A percentile compares a stretch with the other conserved stretches of the same genome.
phyloP scores from a whole-genome alignment of 31 red algal species.

The Asparagopsis taxiformis region DNA sequence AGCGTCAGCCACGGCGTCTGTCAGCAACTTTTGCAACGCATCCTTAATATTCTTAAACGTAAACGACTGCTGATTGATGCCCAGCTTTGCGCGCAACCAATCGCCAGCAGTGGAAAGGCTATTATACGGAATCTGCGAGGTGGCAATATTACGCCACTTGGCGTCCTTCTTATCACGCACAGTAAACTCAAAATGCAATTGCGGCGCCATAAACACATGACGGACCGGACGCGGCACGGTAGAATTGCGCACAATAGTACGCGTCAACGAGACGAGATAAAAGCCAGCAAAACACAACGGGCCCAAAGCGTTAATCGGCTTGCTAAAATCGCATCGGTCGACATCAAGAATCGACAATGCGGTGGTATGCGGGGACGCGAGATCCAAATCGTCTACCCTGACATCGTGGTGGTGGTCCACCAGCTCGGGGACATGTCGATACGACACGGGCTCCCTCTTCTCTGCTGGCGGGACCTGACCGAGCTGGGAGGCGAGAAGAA shows the following conservation, averaged over 20 bases:
- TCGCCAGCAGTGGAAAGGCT: constrained; percentile 32
- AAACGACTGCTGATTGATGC: constrained; percentile 2
- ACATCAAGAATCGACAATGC: not conserved
- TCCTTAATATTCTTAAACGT: constrained; percentile 52
- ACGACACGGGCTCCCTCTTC: not conserved
- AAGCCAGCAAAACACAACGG: constrained; percentile 42
- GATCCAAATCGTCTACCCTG: not conserved
- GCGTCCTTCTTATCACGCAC: constrained; percentile 23
- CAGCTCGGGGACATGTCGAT: not conserved
- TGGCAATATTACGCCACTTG: constrained; percentile 54
- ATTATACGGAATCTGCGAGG: constrained; percentile 42
- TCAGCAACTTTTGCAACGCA: constrained; percentile 30
- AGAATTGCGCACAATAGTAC: constrained; percentile 42
- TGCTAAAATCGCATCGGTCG: constrained; percentile 12
- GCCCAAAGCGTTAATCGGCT: constrained; percentile 55
- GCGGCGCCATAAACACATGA: constrained; percentile 42
- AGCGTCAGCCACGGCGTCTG: constrained; percentile 34
- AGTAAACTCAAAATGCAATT: constrained; percentile 48
- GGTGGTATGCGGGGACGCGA: not conserved
- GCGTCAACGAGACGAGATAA: constrained; percentile 48
- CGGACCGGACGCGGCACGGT: constrained; percentile 33
- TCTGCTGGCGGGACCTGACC: not conserved
- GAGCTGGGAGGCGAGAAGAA: not conserved
- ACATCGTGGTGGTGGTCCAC: not conserved
- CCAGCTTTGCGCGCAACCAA: constrained; percentile 25